These are phyloP conservation scores for Phytophthora pisi DNA, from an alignment of 352 stramenopile species.

Conservation along the genomic window DNA sequence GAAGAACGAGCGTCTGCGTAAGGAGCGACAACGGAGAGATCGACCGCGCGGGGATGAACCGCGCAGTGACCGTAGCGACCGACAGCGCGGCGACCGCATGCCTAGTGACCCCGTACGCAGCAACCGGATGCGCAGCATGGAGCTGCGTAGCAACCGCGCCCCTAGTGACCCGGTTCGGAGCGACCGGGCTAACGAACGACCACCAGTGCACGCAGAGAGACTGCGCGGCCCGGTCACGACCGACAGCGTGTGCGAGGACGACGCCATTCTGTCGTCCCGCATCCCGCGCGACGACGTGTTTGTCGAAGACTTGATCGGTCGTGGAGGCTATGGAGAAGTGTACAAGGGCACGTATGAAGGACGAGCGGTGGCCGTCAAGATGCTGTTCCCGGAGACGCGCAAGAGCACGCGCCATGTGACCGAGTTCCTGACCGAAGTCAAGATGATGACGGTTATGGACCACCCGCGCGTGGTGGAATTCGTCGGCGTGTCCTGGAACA, in stretches of 20 bases:
- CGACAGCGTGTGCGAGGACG: conserved; percentile 52
- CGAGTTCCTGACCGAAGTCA: conserved; percentile 58
- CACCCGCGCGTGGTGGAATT: conserved; percentile 58
- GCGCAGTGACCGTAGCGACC: conserved; percentile 14
- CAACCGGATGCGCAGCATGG: conserved; percentile 8
- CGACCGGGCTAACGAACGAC: conserved; percentile 1
- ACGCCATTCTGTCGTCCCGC: conserved; percentile 44
- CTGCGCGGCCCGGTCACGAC: conserved; percentile 34
- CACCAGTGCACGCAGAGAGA: conserved; percentile 26
- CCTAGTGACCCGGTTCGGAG: conserved; percentile 14
- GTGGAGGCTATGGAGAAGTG: conserved; percentile 62
- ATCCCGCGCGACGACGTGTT: conserved; percentile 51
- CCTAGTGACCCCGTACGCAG: conserved; percentile 28
- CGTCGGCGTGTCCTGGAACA: conserved; percentile 62
- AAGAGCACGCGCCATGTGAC: conserved; percentile 48
- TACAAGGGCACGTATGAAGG: conserved; percentile 48
- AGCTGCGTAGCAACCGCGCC: conserved; percentile 9
- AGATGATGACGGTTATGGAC: conserved; percentile 53
- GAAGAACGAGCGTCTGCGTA: conserved; percentile 21
- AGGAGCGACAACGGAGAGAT: conserved; percentile 23
- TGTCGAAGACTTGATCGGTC: conserved; percentile 45
- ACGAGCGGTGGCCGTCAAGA: conserved; percentile 54
- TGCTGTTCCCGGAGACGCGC: conserved; percentile 46
- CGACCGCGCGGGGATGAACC: conserved; percentile 14
- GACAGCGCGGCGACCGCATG: conserved; percentile 13